Evolutionary conservation across 108 stramenopile species (phyloP).

Genomic region (Epithemia pelagica): DNA sequence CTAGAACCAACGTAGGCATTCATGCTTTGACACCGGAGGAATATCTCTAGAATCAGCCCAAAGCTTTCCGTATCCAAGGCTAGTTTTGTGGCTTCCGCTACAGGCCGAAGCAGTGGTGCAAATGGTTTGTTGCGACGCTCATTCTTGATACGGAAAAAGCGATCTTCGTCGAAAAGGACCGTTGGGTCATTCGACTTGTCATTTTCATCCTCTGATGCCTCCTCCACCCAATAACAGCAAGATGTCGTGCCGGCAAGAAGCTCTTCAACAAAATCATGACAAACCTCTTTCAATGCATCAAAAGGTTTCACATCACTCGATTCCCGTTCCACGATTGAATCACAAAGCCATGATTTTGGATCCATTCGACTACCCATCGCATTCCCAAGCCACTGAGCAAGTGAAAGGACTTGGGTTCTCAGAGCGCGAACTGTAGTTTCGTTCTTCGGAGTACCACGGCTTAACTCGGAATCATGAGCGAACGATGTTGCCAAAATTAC

Average conservation of each 20-base stretch:
- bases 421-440: conserved; percentile 36
- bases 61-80: conserved; percentile 56
- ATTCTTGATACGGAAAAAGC: conserved; percentile 66
- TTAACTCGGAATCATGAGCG: conserved; percentile 28
- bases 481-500: conserved; percentile 70
- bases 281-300: neutral
- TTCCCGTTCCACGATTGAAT: conserved; percentile 21
- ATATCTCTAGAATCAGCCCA: conserved; percentile 65
- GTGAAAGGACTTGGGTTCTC: conserved; percentile 61
- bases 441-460: conserved; percentile 16
- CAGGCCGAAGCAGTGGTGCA: conserved; percentile 28
- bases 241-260: conserved; percentile 49
- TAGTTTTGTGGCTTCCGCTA: conserved; percentile 13
- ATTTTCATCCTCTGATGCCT: conserved; percentile 19
- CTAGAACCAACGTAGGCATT: conserved; percentile 57
- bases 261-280: conserved; percentile 43
- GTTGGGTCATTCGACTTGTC: conserved; percentile 32
- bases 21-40: conserved; percentile 77
- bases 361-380: conserved; percentile 47
- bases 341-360: conserved; percentile 59
- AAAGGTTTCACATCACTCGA: neutral
- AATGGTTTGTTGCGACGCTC: conserved; percentile 29
- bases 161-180: conserved; percentile 80
- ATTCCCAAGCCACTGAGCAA: conserved; percentile 66
- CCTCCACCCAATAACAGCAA: conserved; percentile 80